Percentiles rank a stretch among this genome's conserved stretches.
Conservation (phyloP, 306 rosid species). For the Arachis stenosperma region DNA sequence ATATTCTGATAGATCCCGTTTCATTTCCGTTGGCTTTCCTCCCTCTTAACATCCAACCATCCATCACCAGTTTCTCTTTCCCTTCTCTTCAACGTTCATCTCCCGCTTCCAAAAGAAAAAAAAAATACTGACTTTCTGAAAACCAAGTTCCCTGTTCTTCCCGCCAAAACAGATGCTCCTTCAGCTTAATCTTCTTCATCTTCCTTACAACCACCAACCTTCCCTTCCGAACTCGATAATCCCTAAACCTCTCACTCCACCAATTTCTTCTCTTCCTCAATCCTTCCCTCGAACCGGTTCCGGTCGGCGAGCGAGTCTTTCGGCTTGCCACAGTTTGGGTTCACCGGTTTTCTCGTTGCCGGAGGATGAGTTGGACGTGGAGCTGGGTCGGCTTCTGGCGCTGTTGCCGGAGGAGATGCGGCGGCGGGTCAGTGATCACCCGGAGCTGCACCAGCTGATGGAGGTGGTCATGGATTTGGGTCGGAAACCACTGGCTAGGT, state of each 20-base stretch:
- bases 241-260: slow-evolving; percentile 41
- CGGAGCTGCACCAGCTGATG: slow-evolving; percentile 65
- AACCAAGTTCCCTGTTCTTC: slow-evolving; percentile 49
- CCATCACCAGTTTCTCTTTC: background rate
- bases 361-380: slow-evolving; percentile 71
- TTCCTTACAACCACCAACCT: slow-evolving; percentile 34
- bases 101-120: background rate
- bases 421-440: slow-evolving; percentile 69
- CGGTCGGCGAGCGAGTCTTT: slow-evolving; percentile 42
- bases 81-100: background rate
- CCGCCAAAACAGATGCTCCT: slow-evolving; percentile 74
- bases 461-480: slow-evolving; percentile 98
- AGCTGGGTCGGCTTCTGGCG: slow-evolving; percentile 70
- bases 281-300: slow-evolving; percentile 39
- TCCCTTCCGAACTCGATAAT: slow-evolving; percentile 33
- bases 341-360: slow-evolving; percentile 37
- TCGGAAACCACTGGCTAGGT: slow-evolving; percentile 87
- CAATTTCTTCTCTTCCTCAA: slow-evolving; percentile 27
- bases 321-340: slow-evolving; percentile 23
- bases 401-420: slow-evolving; percentile 87
- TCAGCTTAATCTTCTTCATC: slow-evolving; percentile 31
- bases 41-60: no score
- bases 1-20: no score
- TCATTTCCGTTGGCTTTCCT: background rate
- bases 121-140: background rate